phyloP scores from a whole-genome alignment of 1,284 basidiomycete genomes.

The Rhodotorula sp. region DNA sequence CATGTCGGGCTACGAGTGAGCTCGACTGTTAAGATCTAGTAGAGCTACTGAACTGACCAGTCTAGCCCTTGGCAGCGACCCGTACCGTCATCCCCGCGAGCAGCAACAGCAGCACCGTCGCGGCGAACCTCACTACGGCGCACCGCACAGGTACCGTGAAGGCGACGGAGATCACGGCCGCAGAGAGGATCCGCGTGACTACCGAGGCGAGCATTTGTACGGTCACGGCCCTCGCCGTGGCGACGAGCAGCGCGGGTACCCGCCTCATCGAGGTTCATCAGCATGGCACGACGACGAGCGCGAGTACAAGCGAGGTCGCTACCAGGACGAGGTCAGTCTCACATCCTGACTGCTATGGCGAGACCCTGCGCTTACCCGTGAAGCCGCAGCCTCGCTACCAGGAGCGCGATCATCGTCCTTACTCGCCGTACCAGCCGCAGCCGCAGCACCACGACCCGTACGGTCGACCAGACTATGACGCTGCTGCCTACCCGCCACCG shows the following conservation, averaged over 20 bases:
- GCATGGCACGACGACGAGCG: constrained; percentile 20
- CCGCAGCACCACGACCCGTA: not conserved
- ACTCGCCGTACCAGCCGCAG: constrained; percentile 1
- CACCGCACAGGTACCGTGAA: not conserved
- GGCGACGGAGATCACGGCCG: no score
- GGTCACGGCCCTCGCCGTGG: not conserved
- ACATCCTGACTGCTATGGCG: no score
- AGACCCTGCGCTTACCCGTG: not conserved
- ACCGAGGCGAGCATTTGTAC: not conserved
- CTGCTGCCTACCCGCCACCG: not conserved
- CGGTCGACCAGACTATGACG: not conserved
- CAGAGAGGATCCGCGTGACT: not conserved
- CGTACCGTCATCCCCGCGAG: constrained; percentile 13
- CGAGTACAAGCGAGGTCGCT: constrained; percentile 23
- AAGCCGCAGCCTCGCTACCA: not conserved
- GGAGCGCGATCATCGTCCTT: not conserved
- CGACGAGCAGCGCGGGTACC: not conserved
- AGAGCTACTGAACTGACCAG: not conserved
- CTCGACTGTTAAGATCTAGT: not conserved
- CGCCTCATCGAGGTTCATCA: not conserved
- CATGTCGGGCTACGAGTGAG: constrained; percentile 26
- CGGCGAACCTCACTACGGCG: not conserved
- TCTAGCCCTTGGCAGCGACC: not conserved
- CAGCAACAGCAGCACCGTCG: not conserved
- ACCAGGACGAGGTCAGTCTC: constrained; percentile 15